Evolutionary conservation across 441 rosid genomes (phyloP).

Genomic region (Arabidopsis lyrata): DNA sequence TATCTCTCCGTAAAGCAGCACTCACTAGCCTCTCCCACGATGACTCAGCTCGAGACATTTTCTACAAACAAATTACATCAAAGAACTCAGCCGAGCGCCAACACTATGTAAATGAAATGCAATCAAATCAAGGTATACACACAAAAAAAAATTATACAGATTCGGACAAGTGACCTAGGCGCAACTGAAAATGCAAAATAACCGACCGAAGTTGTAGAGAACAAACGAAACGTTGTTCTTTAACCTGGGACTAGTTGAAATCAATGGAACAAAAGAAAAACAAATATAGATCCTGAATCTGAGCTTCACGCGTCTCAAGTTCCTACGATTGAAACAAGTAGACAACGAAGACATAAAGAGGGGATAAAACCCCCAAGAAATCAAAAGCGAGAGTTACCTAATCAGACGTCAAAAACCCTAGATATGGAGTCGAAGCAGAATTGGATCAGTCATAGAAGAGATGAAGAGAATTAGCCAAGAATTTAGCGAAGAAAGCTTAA

Average conservation of each 20-base stretch:
- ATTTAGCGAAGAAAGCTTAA: slow-evolving; percentile 18
- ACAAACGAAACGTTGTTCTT: not conserved
- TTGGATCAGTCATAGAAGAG: slow-evolving; percentile 41
- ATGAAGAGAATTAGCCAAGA: not conserved
- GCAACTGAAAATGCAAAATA: slow-evolving; percentile 17
- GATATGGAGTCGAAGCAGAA: slow-evolving; percentile 35
- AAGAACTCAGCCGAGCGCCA: slow-evolving; percentile 2
- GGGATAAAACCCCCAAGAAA: not conserved
- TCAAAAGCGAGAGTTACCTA: slow-evolving; percentile 32
- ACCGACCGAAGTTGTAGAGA: slow-evolving; percentile 6
- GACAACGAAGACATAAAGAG: not conserved
- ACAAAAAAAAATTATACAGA: not conserved
- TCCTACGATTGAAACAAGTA: slow-evolving; percentile 27
- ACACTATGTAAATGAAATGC: not conserved
- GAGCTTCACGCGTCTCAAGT: slow-evolving; percentile 23
- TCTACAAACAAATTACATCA: slow-evolving; percentile 37
- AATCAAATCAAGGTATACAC: slow-evolving; percentile 1
- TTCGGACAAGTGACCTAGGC: slow-evolving; percentile 34
- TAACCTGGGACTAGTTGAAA: not conserved
- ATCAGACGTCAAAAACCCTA: slow-evolving; percentile 28
- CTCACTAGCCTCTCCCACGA: slow-evolving; percentile 90
- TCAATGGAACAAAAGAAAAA: not conserved
- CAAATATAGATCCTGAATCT: slow-evolving; percentile 32
- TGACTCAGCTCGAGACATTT: slow-evolving; percentile 84
- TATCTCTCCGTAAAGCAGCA: slow-evolving; percentile 81